Base-by-base conservation (phyloP, 2,329 filamentous ascomycete species). In the Penicillium digitatum region DNA sequence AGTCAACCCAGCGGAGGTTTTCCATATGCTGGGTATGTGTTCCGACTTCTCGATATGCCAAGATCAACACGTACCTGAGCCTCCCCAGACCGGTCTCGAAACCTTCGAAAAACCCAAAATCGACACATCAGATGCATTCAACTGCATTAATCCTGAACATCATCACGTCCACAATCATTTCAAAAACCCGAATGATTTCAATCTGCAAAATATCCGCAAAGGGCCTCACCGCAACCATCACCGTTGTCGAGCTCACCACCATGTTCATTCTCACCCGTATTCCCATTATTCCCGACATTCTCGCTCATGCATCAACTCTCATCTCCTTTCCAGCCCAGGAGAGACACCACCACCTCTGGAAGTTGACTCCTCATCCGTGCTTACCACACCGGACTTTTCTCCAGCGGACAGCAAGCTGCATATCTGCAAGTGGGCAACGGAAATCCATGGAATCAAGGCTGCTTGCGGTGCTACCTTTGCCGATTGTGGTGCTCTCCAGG, bases 311-410 rank as follows among this genome's bases (percentile, higher is more conserved):
- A 57, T 72, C 16, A 74, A 71, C 51, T 74, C 71, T 7, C 71
- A 72, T 32, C 54, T 73, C 24, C 44, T 70, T 11, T 68, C 70
- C 7, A 74, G 71, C 52, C 70, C 74, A 1, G 66, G 69, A 16
- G 69, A 74, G 39, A 73, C 68, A 2, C 70, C 73, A 11, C 69
- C 71, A 8, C 68, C 70, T 12, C 58, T 74, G 32, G 72, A 75
- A 27, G 64, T 65, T 16, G 68, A 67, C 18, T 52, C 62, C 4
- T 70, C 72, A 1, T 73, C 73, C 0, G 61, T 70, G 3, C 60
- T 75, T 52, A 74, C 71, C 5, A 74, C 70, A 29, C 71, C 73
- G 5, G 69, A 72, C 14, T 68, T 68, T 45, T 60, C 65, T 22
- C 38, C 48, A 1, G 61, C 63, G 2, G 70, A 74, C 24, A 61